A percentile compares a stretch with the other conserved stretches of the same genome.
Evolutionary conservation across 2,329 filamentous ascomycete genomes (phyloP).

Genomic region (Ophioceras dolichostomum): DNA sequence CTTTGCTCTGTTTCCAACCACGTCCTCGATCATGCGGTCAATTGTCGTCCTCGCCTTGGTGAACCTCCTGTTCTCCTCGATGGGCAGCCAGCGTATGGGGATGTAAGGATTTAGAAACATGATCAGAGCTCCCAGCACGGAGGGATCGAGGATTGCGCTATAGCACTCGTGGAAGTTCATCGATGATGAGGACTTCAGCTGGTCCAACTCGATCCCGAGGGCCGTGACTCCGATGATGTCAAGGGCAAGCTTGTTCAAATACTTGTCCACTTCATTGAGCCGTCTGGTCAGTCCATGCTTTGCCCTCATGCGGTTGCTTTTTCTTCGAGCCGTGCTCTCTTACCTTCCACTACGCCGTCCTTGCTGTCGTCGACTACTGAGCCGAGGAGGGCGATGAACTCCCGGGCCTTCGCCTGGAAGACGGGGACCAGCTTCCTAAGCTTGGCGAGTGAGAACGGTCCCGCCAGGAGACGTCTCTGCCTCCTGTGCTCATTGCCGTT

Average conservation of each 20-base stretch:
- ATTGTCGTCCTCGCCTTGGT: constrained; percentile 17
- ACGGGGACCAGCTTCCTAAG: constrained; percentile 24
- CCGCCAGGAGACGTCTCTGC: constrained; percentile 19
- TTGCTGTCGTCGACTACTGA: constrained; percentile 9
- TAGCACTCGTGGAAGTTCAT: constrained; percentile 15
- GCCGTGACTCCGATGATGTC: constrained; percentile 21
- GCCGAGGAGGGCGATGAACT: constrained; percentile 17
- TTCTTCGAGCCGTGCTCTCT: background rate
- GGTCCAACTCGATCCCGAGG: constrained; percentile 20
- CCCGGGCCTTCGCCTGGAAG: constrained; percentile 19
- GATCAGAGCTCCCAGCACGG: constrained; percentile 14
- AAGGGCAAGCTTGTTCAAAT: constrained; percentile 17
- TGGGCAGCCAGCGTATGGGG: constrained; percentile 16
- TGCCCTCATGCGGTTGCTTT: background rate
- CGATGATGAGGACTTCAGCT: constrained; percentile 10
- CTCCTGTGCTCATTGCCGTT: constrained; percentile 20
- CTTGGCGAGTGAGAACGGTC: constrained; percentile 22
- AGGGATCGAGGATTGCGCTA: constrained; percentile 16
- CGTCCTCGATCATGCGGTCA: constrained; percentile 17
- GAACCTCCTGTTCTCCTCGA: constrained; percentile 21
- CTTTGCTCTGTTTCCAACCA: constrained; percentile 18
- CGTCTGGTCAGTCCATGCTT: background rate
- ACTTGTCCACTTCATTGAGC: too few relatives aligned
- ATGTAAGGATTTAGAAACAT: constrained; percentile 2
- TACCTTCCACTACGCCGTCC: constrained; percentile 4